These are phyloP conservation scores for Agaricales sp. DNA, from an alignment of 1,284 basidiomycete species.

Conservation along the genomic window DNA sequence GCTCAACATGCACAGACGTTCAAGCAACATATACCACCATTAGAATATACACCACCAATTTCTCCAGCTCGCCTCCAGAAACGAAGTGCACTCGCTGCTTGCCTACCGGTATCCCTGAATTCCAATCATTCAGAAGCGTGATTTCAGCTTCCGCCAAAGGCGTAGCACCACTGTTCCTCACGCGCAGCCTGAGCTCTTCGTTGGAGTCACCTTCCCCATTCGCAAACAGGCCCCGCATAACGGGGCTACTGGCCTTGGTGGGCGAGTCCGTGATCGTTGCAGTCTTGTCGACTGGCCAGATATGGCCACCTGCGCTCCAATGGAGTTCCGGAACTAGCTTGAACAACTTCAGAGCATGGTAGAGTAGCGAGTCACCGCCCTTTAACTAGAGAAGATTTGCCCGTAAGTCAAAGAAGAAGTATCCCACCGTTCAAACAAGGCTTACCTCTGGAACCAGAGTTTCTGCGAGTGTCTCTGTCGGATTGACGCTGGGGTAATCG, in stretches of 20 bases:
- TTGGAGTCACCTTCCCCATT: slow-evolving; percentile 27
- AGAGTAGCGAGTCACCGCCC: slow-evolving; percentile 63
- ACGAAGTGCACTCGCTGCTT: slow-evolving; percentile 65
- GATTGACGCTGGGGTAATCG: slow-evolving; percentile 61
- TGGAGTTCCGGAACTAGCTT: slow-evolving; percentile 64
- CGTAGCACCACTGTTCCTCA: slow-evolving; percentile 53
- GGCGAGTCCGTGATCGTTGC: slow-evolving; percentile 46
- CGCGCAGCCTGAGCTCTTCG: slow-evolving; percentile 36
- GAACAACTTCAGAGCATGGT: slow-evolving; percentile 66
- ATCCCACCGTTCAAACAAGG: slow-evolving; percentile 11
- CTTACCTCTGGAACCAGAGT: slow-evolving; percentile 58
- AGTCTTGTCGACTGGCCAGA: slow-evolving; percentile 65
- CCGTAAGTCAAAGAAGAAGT: slow-evolving; percentile 4
- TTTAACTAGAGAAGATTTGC: too few species aligned
- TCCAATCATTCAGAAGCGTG: slow-evolving; percentile 46
- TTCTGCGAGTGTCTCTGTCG: slow-evolving; percentile 59
- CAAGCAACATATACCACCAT: slow-evolving; percentile 56
- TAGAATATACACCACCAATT: slow-evolving; percentile 62
- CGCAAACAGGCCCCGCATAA: slow-evolving; percentile 36
- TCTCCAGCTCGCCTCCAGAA: slow-evolving; percentile 53
- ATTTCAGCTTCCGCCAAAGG: slow-evolving; percentile 54
- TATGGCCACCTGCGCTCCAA: slow-evolving; percentile 70
- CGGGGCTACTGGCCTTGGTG: slow-evolving; percentile 14
- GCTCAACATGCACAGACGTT: slow-evolving; percentile 10
- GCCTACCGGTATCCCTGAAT: slow-evolving; percentile 34